Evolutionary conservation across 805 yeast genomes (phyloP).

Genomic region (Candida piceae): DNA sequence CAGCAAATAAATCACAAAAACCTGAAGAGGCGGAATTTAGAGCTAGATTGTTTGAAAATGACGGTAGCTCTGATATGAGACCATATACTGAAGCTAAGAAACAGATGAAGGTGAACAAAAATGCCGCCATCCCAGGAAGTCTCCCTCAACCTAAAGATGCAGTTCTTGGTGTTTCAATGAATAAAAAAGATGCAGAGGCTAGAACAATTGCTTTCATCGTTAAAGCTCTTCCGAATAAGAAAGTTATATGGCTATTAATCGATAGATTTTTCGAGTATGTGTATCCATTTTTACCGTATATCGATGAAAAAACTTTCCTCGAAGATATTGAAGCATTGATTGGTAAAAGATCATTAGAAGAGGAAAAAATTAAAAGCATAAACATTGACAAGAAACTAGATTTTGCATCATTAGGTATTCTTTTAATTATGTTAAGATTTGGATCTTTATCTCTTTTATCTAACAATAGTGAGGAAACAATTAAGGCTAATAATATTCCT

Average conservation of each 20-base stretch:
- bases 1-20: not conserved
- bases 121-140: not conserved
- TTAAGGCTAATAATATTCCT: slow-evolving; percentile 16
- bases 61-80: slow-evolving; percentile 35
- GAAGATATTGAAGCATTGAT: slow-evolving; percentile 32
- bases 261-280: slow-evolving; percentile 39
- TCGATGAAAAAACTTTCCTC: slow-evolving; percentile 36
- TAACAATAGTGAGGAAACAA: slow-evolving; percentile 19
- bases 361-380: slow-evolving; percentile 27
- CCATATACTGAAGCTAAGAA: slow-evolving; percentile 20
- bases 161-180: slow-evolving; percentile 7
- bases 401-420: slow-evolving; percentile 42
- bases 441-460: slow-evolving; percentile 37
- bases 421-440: slow-evolving; percentile 41
- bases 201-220: slow-evolving; percentile 28
- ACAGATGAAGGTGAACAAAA: slow-evolving; percentile 4
- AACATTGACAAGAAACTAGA: slow-evolving; percentile 40
- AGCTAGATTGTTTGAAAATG: slow-evolving; percentile 31
- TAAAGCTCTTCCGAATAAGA: slow-evolving; percentile 37
- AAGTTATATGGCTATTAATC: slow-evolving; percentile 41
- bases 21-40: slow-evolving; percentile 23
- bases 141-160: slow-evolving; percentile 9
- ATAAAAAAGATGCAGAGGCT: slow-evolving; percentile 17
- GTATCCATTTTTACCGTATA: slow-evolving; percentile 44
- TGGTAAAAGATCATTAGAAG: slow-evolving; percentile 33